Base-by-base conservation (phyloP, 164 flowering plant genomes). In the Kalanchoe fedtschenkoi region DNA sequence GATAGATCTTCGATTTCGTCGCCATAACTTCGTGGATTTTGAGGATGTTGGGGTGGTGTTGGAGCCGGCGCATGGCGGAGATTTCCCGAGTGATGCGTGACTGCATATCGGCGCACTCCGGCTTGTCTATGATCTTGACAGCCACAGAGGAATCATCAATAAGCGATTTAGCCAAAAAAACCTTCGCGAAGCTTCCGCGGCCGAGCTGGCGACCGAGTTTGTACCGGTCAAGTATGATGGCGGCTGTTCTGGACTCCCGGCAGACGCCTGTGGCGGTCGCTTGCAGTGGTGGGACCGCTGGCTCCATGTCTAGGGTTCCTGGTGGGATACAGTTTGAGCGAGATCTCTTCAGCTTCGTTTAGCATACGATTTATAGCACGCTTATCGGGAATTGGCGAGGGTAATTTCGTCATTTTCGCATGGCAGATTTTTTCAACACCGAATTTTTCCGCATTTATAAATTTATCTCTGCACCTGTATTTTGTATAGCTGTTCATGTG, bases 1-100 rank as follows among this genome's bases (percentile, higher is more conserved):
- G 71, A 69, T 77, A 84, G 68, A 88, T 88, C 71, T 83, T 82
- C 44, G 81, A 29, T 53, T 69, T 81, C 17, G 90, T 80, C 2
- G 96, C 96, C 82, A 88, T 72, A 33, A 88, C 89, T 56, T 88
- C 96, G 70, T 80, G 77, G 74, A 88, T 77, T 37, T 65, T 66
- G 55, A 88, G 76, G 28, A 88, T 70, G 70, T 84, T 81, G 5
- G 90, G 88, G 68, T 84, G 81, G 69, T 69, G 71, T 9, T 74
- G 73, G 15, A 88, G 77, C 22, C 87, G 76, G 51, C 78, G 79
- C 96, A 88, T 86, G 59, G 80, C 84, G 0, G 76, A 63, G 34
- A 88, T 74, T 60, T 88, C 96, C 0, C 80, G 68, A 34, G 80
- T 21, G 5, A 88, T 75, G 3, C 72, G 68, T 0, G 78, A 72